Conservation (phyloP, 257 asterid genomes). For the Solanum virginianum region DNA sequence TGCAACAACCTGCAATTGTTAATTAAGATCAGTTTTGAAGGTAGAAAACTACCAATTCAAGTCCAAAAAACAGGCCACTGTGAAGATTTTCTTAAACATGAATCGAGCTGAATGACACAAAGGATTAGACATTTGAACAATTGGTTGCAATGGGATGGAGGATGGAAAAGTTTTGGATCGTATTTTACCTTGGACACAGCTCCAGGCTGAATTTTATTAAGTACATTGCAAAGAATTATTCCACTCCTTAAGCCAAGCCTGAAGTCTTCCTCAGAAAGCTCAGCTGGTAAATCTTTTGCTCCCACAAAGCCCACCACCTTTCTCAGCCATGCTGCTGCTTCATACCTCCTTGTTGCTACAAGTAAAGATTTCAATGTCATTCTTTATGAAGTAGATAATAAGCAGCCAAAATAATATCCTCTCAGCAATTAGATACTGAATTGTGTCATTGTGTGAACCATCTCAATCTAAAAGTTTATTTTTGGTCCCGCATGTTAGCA, state of each 20-base stretch:
- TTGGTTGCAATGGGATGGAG: not conserved
- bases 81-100: not conserved
- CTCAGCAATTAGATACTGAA: not conserved
- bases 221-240: conserved; percentile 29
- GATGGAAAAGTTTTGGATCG: not conserved
- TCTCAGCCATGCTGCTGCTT: conserved; percentile 84
- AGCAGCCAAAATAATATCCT: not conserved
- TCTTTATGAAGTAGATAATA: not conserved
- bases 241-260: conserved; percentile 11
- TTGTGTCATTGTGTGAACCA: not conserved
- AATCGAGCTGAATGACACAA: not conserved
- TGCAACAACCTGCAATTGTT: conserved; percentile 67
- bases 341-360: conserved; percentile 81
- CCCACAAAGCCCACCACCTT: conserved; percentile 36
- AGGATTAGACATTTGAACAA: not conserved
- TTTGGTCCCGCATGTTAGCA: not conserved
- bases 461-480: not conserved
- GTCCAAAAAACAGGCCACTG: not conserved
- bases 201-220: conserved; percentile 82
- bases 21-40: not conserved
- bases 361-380: not conserved
- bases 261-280: conserved; percentile 15
- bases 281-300: conserved; percentile 16
- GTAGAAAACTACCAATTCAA: not conserved
- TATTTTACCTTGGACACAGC: conserved; percentile 65